Conservation (phyloP, 2,329 filamentous ascomycete genomes). For the Fusarium virguliforme region DNA sequence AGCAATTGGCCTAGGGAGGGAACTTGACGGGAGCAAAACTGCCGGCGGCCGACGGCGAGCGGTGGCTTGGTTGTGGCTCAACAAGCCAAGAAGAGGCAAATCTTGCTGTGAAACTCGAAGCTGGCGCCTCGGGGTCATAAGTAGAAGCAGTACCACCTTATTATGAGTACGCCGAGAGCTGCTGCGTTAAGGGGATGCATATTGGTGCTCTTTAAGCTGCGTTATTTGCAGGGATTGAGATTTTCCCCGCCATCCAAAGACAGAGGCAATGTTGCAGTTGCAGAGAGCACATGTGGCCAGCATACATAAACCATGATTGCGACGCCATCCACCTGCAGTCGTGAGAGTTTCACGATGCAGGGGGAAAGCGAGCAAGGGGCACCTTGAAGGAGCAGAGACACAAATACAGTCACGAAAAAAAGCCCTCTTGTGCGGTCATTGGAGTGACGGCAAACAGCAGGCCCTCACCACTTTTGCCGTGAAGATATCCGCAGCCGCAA, state of each 20-base stretch:
- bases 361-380: conserved; percentile 4
- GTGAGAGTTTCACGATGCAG: conserved; percentile 21
- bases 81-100: not conserved
- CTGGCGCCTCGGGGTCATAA: conserved; percentile 8
- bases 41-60: conserved; percentile 27
- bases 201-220: not conserved
- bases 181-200: conserved; percentile 6
- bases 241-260: not conserved
- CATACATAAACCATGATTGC: not conserved
- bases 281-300: not conserved
- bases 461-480: not conserved
- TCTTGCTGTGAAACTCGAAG: conserved; percentile 13
- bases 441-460: conserved; percentile 10
- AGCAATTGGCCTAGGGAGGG: conserved; percentile 14
- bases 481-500: not conserved
- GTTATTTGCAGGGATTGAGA: not conserved
- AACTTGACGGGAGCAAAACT: conserved; percentile 22
- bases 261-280: not conserved
- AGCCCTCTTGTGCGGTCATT: not conserved
- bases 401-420: not conserved
- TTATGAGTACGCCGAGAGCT: conserved; percentile 10
- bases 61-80: not conserved
- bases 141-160: conserved; percentile 15
- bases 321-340: not conserved
- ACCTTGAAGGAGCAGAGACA: conserved; percentile 2